phyloP scores from a whole-genome alignment of 768 basidiomycete genomes.

The Mycena metata region DNA sequence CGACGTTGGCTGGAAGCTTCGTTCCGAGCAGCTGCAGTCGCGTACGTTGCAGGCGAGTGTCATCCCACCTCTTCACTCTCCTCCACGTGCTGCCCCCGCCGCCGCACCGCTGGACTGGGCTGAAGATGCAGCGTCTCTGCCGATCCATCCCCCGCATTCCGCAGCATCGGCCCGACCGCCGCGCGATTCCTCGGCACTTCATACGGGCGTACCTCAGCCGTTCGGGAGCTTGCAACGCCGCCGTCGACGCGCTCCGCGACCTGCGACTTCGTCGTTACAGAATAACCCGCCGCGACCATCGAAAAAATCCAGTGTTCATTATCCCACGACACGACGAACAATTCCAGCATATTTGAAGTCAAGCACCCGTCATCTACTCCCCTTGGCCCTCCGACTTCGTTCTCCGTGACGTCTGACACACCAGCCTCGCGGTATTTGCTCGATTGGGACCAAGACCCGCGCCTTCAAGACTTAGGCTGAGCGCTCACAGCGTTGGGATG shows the following conservation, averaged over 20 bases:
- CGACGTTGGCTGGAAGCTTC: conserved; percentile 8
- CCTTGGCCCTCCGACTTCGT: background rate
- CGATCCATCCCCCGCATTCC: background rate
- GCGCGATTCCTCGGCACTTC: conserved; percentile 1
- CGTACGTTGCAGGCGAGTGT: background rate
- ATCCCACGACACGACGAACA: background rate
- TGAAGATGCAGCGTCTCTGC: background rate
- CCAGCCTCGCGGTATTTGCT: background rate
- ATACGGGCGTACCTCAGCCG: background rate
- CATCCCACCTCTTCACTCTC: background rate
- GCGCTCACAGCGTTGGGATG: conserved; percentile 12
- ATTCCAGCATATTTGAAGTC: background rate
- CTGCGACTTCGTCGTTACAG: background rate
- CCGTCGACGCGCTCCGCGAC: background rate
- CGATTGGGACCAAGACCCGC: conserved; percentile 13
- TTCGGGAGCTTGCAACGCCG: conserved; percentile 8
- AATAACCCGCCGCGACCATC: background rate
- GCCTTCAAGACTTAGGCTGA: background rate
- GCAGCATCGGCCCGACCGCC: background rate
- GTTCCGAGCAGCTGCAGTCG: background rate
- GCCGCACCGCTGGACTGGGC: conserved; percentile 2
- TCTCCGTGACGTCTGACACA: background rate
- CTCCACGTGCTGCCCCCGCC: background rate
- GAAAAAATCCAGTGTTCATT: background rate
- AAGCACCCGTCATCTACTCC: background rate